Conservation (phyloP, 2,329 filamentous ascomycete species). For the Aspergillus felis region DNA sequence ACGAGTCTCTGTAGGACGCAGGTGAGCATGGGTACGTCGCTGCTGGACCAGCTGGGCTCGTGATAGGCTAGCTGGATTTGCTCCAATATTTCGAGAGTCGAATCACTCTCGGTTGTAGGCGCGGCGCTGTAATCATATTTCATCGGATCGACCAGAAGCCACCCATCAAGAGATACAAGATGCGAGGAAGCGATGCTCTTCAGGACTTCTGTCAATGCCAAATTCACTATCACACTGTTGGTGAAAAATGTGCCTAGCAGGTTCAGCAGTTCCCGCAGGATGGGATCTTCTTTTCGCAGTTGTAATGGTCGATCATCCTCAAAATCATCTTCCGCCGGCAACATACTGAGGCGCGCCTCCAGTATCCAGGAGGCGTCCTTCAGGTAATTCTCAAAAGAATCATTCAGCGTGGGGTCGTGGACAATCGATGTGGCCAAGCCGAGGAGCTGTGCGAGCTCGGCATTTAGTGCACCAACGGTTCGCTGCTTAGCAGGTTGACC, state of each 20-base stretch:
- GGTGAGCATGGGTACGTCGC: conserved; percentile 48
- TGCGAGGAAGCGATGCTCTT: conserved; percentile 80
- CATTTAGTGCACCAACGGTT: conserved; percentile 38
- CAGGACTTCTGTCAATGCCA: conserved; percentile 79
- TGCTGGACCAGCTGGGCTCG: conserved; percentile 49
- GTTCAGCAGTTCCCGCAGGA: conserved; percentile 49
- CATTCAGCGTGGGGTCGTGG: conserved; percentile 35
- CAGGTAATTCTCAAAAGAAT: conserved; percentile 44
- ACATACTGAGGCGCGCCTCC: conserved; percentile 35
- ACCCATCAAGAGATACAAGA: conserved; percentile 81
- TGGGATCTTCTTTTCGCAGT: conserved; percentile 60
- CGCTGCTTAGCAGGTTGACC: conserved; percentile 27
- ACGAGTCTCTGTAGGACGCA: conserved; percentile 57
- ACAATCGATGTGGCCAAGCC: conserved; percentile 35
- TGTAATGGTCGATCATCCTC: conserved; percentile 59
- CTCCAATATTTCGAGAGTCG: conserved; percentile 22
- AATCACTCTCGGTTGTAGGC: conserved; percentile 22
- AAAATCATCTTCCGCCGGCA: conserved; percentile 24
- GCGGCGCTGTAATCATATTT: conserved; percentile 51
- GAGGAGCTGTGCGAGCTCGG: conserved; percentile 37
- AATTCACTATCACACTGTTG: conserved; percentile 87
- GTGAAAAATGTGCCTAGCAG: conserved; percentile 77
- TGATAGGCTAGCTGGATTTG: conserved; percentile 27
- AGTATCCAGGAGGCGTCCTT: conserved; percentile 51
- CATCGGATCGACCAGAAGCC: conserved; percentile 73